phyloP scores from a whole-genome alignment of 1,139 yeast genomes.

The Pichia sp. region DNA sequence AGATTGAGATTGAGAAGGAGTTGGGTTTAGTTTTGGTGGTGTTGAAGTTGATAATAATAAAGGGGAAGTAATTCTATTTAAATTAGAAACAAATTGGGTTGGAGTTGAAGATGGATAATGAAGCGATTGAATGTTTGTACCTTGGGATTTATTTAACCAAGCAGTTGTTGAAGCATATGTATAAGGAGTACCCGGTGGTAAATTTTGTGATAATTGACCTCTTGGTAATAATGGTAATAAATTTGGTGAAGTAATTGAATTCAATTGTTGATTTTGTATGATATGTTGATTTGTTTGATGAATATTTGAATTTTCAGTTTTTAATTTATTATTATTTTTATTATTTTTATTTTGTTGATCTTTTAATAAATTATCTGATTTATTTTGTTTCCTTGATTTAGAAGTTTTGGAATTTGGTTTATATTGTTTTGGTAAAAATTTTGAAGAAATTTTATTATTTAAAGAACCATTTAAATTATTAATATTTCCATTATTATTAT shows the following conservation, averaged over 20 bases:
- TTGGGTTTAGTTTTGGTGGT: conserved; percentile 33
- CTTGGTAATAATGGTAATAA: conserved; percentile 30
- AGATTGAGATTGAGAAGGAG: conserved; percentile 27
- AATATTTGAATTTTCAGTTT: not conserved
- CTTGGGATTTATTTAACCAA: conserved; percentile 28
- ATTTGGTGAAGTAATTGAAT: conserved; percentile 24
- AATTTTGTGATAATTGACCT: conserved; percentile 15
- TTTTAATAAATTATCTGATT: not conserved
- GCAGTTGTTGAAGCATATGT: conserved; percentile 24
- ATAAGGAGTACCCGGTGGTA: conserved; percentile 29
- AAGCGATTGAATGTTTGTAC: conserved; percentile 39
- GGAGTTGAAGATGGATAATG: conserved; percentile 68
- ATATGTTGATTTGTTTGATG: not conserved
- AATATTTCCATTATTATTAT: conserved; percentile 9
- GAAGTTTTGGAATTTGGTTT: conserved; percentile 25
- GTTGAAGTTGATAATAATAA: conserved; percentile 37
- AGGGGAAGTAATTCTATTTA: conserved; percentile 60
- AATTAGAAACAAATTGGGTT: conserved; percentile 61
- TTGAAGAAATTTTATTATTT: conserved; percentile 15
- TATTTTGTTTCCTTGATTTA: conserved; percentile 6
- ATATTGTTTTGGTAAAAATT: conserved; percentile 32
- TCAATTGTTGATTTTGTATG: not conserved
- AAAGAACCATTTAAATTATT: not conserved
- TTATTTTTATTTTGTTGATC: not conserved
- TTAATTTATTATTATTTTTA: not conserved